Percentiles rank a stretch among this genome's conserved stretches.
These are phyloP conservation scores for Trichophyton verrucosum DNA, from an alignment of 2,329 filamentous ascomycete genomes.

Conservation along the genomic window DNA sequence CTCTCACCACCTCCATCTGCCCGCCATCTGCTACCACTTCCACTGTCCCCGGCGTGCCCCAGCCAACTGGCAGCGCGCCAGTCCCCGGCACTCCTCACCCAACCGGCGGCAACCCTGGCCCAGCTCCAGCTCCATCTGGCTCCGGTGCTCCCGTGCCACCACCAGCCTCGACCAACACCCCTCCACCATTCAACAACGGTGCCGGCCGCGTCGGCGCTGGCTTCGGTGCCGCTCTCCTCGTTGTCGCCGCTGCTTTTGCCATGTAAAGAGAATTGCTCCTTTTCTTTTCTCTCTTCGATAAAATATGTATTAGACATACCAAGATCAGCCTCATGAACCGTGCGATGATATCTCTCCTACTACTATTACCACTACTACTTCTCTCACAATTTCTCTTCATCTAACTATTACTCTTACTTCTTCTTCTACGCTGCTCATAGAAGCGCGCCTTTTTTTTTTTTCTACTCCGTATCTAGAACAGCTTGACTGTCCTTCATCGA, in stretches of 20 bases:
- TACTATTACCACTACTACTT: background rate
- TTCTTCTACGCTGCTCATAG: background rate
- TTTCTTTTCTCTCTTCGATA: background rate
- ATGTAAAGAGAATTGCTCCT: slow-evolving; percentile 11
- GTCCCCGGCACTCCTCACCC: slow-evolving; percentile 11
- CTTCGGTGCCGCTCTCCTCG: slow-evolving; percentile 12
- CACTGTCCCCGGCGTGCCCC: too few relatives aligned
- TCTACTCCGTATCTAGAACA: background rate
- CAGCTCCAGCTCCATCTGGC: slow-evolving; percentile 12
- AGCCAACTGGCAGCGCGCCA: too few relatives aligned
- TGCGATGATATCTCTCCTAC: slow-evolving; percentile 2
- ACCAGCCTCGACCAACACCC: slow-evolving; percentile 2
- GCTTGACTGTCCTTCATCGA: background rate
- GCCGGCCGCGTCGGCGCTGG: slow-evolving; percentile 12
- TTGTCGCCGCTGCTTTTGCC: slow-evolving; percentile 13
- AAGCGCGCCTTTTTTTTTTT: background rate
- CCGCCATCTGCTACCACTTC: background rate
- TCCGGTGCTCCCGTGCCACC: slow-evolving; percentile 10
- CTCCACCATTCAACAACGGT: slow-evolving; percentile 9
- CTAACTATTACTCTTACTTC: background rate
- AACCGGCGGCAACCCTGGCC: slow-evolving; percentile 7
- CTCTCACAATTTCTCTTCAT: background rate
- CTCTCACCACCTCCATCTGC: slow-evolving; percentile 14
- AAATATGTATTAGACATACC: background rate
- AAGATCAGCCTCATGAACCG: slow-evolving; percentile 5